These are phyloP conservation scores for Klebsormidium nitens DNA, from an alignment of 139 green algal species.

Conservation along the genomic window DNA sequence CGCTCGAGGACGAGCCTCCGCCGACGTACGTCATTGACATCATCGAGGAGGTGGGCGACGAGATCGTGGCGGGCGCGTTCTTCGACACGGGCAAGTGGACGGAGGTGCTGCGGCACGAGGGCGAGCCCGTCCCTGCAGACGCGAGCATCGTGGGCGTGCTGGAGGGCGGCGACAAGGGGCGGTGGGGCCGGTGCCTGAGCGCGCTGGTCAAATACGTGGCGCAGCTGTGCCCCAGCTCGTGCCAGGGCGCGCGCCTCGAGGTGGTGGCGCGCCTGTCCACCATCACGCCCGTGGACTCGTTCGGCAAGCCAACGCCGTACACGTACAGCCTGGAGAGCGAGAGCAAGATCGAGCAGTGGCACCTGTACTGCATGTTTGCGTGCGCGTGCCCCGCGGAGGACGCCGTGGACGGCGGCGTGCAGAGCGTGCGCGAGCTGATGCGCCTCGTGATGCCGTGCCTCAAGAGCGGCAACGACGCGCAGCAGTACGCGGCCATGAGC, in stretches of 20 bases:
- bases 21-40: conserved; percentile 63
- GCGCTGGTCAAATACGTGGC: conserved; percentile 54
- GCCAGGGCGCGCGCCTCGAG: conserved; percentile 44
- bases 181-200: conserved; percentile 60
- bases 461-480: conserved; percentile 15
- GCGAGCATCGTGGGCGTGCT: conserved; percentile 15
- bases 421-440: conserved; percentile 22
- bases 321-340: not conserved
- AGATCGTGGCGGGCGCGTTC: conserved; percentile 52
- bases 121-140: not conserved
- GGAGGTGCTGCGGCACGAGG: conserved; percentile 5
- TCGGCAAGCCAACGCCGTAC: too few relatives aligned
- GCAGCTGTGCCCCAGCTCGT: conserved; percentile 49
- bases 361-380: conserved; percentile 50
- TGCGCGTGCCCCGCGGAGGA: conserved; percentile 37
- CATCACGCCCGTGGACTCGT: not conserved
- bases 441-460: conserved; percentile 42
- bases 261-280: not conserved
- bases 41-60: conserved; percentile 57
- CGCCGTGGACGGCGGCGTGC: conserved; percentile 15
- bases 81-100: conserved; percentile 76
- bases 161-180: conserved; percentile 38
- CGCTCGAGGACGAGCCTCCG: conserved; percentile 6
- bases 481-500: conserved; percentile 47
- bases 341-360: conserved; percentile 44